phyloP scores from a whole-genome alignment of 306 rosid genomes.

The Vachellia pachyceras region DNA sequence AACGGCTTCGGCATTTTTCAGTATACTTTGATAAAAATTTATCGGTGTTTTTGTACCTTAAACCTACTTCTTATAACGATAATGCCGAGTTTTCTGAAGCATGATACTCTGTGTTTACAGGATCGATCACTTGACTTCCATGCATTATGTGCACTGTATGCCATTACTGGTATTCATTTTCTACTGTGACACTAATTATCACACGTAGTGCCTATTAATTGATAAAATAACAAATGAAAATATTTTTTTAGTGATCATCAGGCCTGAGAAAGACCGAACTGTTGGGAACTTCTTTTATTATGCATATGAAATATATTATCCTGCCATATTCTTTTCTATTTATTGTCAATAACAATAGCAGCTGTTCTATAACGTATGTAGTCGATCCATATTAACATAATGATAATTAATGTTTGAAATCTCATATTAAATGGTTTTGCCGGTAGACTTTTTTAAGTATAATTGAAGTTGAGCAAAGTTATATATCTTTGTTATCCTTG shows the following conservation, averaged over 20 bases:
- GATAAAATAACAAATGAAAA: not conserved
- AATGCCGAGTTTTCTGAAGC: conserved; percentile 48
- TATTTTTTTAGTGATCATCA: not conserved
- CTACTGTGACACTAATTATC: conserved; percentile 36
- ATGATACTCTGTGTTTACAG: conserved; percentile 63
- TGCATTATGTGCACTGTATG: conserved; percentile 96
- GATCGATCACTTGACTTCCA: conserved; percentile 95
- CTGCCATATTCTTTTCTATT: conserved; percentile 18
- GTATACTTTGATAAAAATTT: too few species aligned
- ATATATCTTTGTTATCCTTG: not conserved
- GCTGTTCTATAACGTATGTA: not conserved
- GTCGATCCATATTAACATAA: not conserved
- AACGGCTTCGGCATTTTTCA: too few species aligned
- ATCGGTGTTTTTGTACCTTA: too few species aligned
- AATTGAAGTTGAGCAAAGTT: too few species aligned
- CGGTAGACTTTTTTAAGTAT: too few species aligned
- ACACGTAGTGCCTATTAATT: conserved; percentile 18
- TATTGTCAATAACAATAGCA: not conserved
- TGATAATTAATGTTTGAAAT: too few species aligned
- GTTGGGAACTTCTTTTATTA: conserved; percentile 12
- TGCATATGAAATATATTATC: conserved; percentile 8
- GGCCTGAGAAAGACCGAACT: conserved; percentile 31
- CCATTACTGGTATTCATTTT: conserved; percentile 88
- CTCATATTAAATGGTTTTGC: too few species aligned
- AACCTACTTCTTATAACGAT: too few species aligned